A percentile compares a stretch with the other conserved stretches of the same genome.
Evolutionary conservation across 768 basidiomycete species (phyloP).

Genomic region (Clitopilus hobsonii): DNA sequence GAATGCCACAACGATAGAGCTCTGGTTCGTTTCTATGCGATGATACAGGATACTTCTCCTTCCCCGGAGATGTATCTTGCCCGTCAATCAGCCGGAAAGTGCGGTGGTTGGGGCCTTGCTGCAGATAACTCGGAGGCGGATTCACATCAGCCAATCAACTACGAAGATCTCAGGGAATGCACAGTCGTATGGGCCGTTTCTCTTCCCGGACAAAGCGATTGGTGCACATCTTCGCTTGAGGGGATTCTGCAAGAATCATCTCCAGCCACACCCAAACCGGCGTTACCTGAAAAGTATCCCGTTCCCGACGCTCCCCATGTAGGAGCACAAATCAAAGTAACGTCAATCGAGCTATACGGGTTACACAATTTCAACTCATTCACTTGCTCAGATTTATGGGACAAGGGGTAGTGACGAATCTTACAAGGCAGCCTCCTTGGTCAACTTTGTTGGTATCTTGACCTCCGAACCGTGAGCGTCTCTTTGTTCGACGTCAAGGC

Average conservation of each 20-base stretch:
- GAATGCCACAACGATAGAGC: constrained; percentile 44
- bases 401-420: constrained; percentile 30
- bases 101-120: constrained; percentile 75
- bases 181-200: constrained; percentile 68
- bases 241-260: neutral
- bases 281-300: constrained; percentile 61
- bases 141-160: constrained; percentile 27
- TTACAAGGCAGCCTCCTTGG: constrained; percentile 57
- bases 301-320: constrained; percentile 46
- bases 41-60: constrained; percentile 80
- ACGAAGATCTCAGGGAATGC: constrained; percentile 55
- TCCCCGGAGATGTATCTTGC: constrained; percentile 72
- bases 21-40: constrained; percentile 68
- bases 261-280: constrained; percentile 6
- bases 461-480: constrained; percentile 56
- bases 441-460: constrained; percentile 72
- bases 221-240: constrained; percentile 35
- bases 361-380: neutral
- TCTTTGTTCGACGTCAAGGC: neutral
- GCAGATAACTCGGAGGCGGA: constrained; percentile 24
- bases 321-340: constrained; percentile 75
- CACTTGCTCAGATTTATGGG: constrained; percentile 54
- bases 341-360: neutral
- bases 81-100: constrained; percentile 30
- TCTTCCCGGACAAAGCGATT: constrained; percentile 63